A percentile compares a stretch with the other conserved stretches of the same genome.
Evolutionary conservation across 129 eudicot species (phyloP).

Genomic region (Ambrosia artemisiifolia): DNA sequence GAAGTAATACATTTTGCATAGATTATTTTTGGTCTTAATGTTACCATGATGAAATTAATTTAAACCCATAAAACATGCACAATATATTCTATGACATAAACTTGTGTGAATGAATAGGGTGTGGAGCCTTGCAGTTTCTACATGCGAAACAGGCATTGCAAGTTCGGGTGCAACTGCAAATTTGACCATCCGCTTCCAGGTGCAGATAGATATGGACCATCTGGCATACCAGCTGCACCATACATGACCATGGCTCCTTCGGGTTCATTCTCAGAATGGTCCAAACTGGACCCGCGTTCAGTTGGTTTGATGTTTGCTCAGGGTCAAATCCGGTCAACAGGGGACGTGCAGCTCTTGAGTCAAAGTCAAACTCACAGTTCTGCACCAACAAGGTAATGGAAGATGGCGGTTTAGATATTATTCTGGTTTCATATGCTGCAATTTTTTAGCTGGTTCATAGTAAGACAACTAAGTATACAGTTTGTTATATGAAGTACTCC

Average conservation of each 20-base stretch:
- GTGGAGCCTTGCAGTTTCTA: conserved; percentile 83
- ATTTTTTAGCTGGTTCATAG: conserved; percentile 26
- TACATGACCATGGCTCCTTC: conserved; percentile 44
- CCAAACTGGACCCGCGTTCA: conserved; percentile 44
- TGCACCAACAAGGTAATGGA: conserved; percentile 35
- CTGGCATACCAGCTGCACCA: conserved; percentile 66
- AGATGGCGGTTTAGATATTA: conserved; percentile 16
- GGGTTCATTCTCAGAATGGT: conserved; percentile 47
- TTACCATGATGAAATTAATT: too few relatives aligned
- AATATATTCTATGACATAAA: background rate
- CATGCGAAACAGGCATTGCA: conserved; percentile 81
- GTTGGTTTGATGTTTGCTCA: conserved; percentile 36
- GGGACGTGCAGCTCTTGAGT: conserved; percentile 33
- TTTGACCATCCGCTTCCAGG: conserved; percentile 77
- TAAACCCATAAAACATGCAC: too few relatives aligned
- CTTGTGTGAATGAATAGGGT: conserved; percentile 52
- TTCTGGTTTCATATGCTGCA: conserved; percentile 20
- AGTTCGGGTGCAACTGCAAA: conserved; percentile 80
- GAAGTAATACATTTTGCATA: too few relatives aligned
- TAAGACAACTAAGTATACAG: conserved; percentile 30
- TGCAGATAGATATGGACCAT: conserved; percentile 44
- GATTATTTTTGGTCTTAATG: background rate
- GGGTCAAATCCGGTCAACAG: conserved; percentile 33
- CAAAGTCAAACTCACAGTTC: conserved; percentile 30
- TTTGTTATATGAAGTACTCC: conserved; percentile 36